Conservation (phyloP, 225 moss, liverwort and hornwort species). For the Pseudoscleropodium purum region DNA sequence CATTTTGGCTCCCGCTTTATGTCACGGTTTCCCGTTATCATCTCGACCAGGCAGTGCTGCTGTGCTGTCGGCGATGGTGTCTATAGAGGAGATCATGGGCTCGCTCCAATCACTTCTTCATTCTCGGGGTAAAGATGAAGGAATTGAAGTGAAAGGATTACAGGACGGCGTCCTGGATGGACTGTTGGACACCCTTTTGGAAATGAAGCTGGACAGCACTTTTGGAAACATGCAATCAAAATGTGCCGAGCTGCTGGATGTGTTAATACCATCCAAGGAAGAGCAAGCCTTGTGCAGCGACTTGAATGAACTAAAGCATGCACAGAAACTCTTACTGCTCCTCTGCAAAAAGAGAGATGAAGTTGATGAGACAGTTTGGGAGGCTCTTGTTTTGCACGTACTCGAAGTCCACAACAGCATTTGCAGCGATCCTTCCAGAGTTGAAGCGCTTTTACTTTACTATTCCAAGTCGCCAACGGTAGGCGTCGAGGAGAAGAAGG, state of each 20-base stretch:
- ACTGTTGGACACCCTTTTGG: constrained; percentile 58
- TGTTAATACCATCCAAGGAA: constrained; percentile 72
- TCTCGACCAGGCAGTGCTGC: constrained; percentile 83
- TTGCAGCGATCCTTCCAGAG: constrained; percentile 54
- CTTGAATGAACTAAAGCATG: constrained; percentile 65
- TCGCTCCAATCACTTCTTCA: constrained; percentile 56
- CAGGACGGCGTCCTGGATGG: constrained; percentile 40
- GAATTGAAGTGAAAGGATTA: constrained; percentile 4
- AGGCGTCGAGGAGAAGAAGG: constrained; percentile 17
- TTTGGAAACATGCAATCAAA: constrained; percentile 70
- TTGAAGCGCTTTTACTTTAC: constrained; percentile 52
- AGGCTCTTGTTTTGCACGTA: constrained; percentile 75
- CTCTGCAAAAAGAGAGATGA: constrained; percentile 50
- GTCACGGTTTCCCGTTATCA: constrained; percentile 82
- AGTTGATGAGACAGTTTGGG: constrained; percentile 69
- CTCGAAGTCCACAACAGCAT: constrained; percentile 70
- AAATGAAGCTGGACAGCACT: constrained; percentile 71
- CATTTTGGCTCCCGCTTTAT: constrained; percentile 62
- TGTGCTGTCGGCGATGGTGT: constrained; percentile 79
- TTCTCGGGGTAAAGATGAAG: constrained; percentile 26
- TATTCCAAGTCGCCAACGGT: constrained; percentile 32
- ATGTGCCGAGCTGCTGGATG: constrained; percentile 56
- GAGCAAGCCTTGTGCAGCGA: constrained; percentile 73
- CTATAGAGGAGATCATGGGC: constrained; percentile 61
- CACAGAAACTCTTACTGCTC: constrained; percentile 65